Base-by-base conservation (phyloP, 2,329 filamentous ascomycete species). In the Alternaria viburni region DNA sequence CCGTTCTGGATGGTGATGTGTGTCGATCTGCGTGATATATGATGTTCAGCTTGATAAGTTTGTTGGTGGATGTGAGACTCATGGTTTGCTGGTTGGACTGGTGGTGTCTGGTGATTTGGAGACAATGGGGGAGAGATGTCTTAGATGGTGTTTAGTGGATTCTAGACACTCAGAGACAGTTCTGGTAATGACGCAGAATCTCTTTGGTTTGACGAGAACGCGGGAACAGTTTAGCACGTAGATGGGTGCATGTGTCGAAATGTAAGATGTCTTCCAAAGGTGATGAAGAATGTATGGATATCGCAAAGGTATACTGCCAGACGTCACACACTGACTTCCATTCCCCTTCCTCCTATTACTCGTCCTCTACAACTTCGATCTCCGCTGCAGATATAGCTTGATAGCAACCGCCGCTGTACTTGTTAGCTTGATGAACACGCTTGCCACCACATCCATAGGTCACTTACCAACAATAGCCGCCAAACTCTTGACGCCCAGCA, bases 401-500 rank as follows among this genome's bases (percentile, higher is more conserved):
- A 62, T 26, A 7, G 60, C 60, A 26, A 59, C 44, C 12, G 60
- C 60, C 30, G 60, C 60, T 62, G 21, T 8, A 13, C n/a, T 28
- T 6, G 54, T 61, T 58, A 61, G 59, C 47, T 13, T 46, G 21
- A 11, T 4, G 10, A 17, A 17, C 17, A 30, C 3, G 19, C 21
- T 15, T 7, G 17, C 6, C 5, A 13, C 56, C 4, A 12, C n/a
- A 19, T 10, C 5, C 25, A n/a, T 17, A 32, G 13, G 1, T 47
- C 23, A 80, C 77, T 77, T 72, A 79, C 77, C 68, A 62, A 78
- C 58, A 30, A 76, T 63, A 55, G 70, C 75, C 25, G 70, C 72
- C 47, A 78, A 43, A 28, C 73, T 69, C 65, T 78, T 79, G 23
- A 77, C 23, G 13, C 75, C 75, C 6, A 78, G 6, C 8, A 76